Evolutionary conservation across 257 asterid genomes (phyloP), one percentile per base, ranked within the genome.

Genomic region (Capsicum pubescens): DNA sequence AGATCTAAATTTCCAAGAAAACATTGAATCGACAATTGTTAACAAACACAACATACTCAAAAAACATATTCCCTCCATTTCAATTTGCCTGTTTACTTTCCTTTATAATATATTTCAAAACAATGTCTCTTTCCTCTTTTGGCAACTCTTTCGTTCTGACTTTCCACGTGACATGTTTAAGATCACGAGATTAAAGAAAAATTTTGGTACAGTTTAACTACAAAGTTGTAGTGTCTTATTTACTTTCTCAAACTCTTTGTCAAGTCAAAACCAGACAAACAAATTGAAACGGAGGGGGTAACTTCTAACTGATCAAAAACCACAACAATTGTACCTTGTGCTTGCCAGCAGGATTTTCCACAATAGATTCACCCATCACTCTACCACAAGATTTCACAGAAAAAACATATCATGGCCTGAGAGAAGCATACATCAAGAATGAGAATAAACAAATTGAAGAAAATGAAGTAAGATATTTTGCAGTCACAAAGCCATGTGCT

Each of bases 351-450:
- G 84, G 86, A 35, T 86, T 83, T 59, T 87, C 91, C 80, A 88
- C 88, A 64, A 89, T 80, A 80, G 93, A 90, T 87, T 92, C 93
- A 77, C 90, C 91, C 90, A 85, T 86, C 42, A 85, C 60, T 80
- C 86, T 50, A 88, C 72, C 88, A 80, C 82, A 88, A 68, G 9
- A 79, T 57, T 69, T 50, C 87, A 58, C 80, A 60, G 56, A 52
- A 77, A 57, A 32, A n/a, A 59, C 64, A 86, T 80, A 85, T 63
- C 64, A 84, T 61, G 55, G 64, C 87, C 90, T 83, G 92, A 87
- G 79, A 89, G 64, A 84, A 80, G 89, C 72, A 87, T 55, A 82
- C 82, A 89, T 88, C 86, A 90, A 88, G 83, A 77, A 83, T 82
- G 86, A 88, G 87, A 87, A 85, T 55, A 85, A 80, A 70, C 70